Base-by-base conservation (phyloP, 2,329 filamentous ascomycete genomes). In the Calonectria honghensis region DNA sequence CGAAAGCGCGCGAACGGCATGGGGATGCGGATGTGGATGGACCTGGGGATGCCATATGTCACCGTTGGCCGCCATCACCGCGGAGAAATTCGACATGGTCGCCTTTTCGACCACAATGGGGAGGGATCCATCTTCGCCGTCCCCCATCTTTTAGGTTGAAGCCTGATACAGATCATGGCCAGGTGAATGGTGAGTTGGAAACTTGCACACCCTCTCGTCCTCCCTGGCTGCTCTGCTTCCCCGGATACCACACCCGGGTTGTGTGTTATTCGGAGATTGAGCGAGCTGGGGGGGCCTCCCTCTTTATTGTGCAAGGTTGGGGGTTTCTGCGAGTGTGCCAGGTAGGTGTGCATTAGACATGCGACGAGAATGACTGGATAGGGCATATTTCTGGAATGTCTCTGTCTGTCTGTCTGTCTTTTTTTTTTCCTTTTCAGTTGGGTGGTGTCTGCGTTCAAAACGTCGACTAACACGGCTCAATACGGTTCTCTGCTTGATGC, bases 71-170 rank as follows among this genome's bases (percentile, higher is more conserved):
- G 69, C 69, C 51, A 50, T 45, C 63, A 72, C 70, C 73, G 78
- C 78, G 75, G 76, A 76, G 75, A 74, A 76, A 69, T 67, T 50
- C 57, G 37, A n/a, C 57, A 63, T 27, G 27, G 3, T 24, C 57
- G 14, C n/a, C 24, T 41, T 29, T 41, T 20, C 57, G 32, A 11
- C n/a, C 57, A 41, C 9, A 35, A 63, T 13, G 57, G 57, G 35
- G 35, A 63, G 48, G 75, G 69, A 57, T 68, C 67, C 57, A 72
- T 70, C 70, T 66, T 65, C 65, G 39, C 32, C 10, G 65, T 69
- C 18, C 50, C 59, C 59, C 71, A 69, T 69, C 48, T 27, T 73
- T 61, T 57, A 52, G 65, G n/a, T 64, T 68, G 71, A 73, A 27
- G 27, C 50, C 32, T 45, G 37, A 73, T 73, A 41, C 57, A 11